Conservation (phyloP, 1,284 basidiomycete genomes). For the Leccinum colubrinum region DNA sequence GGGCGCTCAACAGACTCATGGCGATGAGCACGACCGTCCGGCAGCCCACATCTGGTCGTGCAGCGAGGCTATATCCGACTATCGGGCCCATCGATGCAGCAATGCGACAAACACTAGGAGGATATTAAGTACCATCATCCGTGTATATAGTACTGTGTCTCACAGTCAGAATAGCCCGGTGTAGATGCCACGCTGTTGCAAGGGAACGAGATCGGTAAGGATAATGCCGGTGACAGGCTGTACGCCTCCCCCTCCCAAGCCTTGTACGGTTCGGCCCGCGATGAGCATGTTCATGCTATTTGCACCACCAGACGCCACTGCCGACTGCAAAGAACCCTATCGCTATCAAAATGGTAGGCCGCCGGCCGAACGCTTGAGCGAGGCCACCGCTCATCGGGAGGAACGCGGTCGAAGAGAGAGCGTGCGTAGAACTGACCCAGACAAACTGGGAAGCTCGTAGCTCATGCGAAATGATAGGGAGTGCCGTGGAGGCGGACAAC, state of each 20-base stretch:
- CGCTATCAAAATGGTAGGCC: slow-evolving; percentile 37
- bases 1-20: slow-evolving; percentile 11
- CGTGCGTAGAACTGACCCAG: slow-evolving; percentile 37
- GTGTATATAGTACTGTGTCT: background rate
- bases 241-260: background rate
- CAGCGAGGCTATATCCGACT: no score
- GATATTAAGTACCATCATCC: no score
- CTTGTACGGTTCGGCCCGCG: background rate
- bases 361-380: slow-evolving; percentile 39
- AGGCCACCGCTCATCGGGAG: slow-evolving; percentile 20
- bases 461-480: slow-evolving; percentile 35
- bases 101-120: no score
- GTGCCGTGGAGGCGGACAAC: slow-evolving; percentile 26
- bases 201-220: background rate
- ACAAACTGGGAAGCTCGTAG: slow-evolving; percentile 33
- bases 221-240: background rate
- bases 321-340: slow-evolving; percentile 38
- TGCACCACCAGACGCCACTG: background rate
- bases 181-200: background rate
- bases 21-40: slow-evolving; percentile 7
- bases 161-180: background rate
- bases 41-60: slow-evolving; percentile 13
- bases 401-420: slow-evolving; percentile 37
- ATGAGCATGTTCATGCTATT: background rate
- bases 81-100: no score